These are phyloP conservation scores for Trametopsis cervina DNA, from an alignment of 768 basidiomycete genomes.

Conservation along the genomic window DNA sequence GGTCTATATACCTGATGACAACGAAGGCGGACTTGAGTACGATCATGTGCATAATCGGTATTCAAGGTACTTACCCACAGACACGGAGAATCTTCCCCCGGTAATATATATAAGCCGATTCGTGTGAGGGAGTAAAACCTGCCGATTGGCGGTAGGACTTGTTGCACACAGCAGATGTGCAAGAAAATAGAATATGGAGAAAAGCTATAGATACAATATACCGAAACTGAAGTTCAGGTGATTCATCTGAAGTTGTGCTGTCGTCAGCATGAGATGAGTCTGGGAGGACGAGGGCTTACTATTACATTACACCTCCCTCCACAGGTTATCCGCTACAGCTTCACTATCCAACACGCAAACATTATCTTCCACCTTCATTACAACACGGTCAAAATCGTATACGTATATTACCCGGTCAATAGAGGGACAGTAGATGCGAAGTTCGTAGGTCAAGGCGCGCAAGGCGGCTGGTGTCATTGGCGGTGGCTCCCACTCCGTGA, in stretches of 20 bases:
- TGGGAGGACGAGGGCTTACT: background rate
- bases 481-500: conserved; percentile 58
- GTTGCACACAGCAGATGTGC: too few relatives aligned
- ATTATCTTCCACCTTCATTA: conserved; percentile 15
- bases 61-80: background rate
- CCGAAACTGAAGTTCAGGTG: background rate
- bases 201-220: conserved; percentile 9
- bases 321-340: conserved; percentile 15
- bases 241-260: background rate
- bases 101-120: too few relatives aligned
- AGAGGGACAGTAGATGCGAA: conserved; percentile 52
- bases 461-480: conserved; percentile 46
- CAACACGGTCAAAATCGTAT: conserved; percentile 43
- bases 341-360: conserved; percentile 18
- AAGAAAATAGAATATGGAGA: too few relatives aligned
- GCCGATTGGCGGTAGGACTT: too few relatives aligned
- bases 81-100: background rate
- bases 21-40: background rate
- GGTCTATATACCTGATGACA: background rate
- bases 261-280: background rate
- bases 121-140: too few relatives aligned
- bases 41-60: background rate
- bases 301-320: conserved; percentile 17
- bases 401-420: conserved; percentile 53
- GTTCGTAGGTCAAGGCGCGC: conserved; percentile 51